These are phyloP conservation scores for Phialophora expanda DNA, from an alignment of 2,329 filamentous ascomycete genomes.

Conservation along the genomic window DNA sequence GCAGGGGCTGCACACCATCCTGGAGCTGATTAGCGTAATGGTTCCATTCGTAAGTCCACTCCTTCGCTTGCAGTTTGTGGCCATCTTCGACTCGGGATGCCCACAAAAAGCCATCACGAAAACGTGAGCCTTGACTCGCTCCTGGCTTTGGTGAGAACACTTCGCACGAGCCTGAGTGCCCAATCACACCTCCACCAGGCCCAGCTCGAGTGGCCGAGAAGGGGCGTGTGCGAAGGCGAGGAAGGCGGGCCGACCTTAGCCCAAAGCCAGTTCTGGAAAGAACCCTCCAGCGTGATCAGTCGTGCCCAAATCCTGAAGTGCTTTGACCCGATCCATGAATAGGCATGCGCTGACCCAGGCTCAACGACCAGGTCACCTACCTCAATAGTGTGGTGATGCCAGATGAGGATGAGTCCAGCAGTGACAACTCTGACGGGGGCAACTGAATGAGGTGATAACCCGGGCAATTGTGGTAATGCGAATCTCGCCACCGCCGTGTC, in stretches of 20 bases:
- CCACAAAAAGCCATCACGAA: slow-evolving; percentile 3
- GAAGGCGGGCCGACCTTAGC: slow-evolving; percentile 18
- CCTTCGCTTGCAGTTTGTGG: slow-evolving; percentile 36
- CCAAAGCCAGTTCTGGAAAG: slow-evolving; percentile 16
- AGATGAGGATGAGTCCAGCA: slow-evolving; percentile 54
- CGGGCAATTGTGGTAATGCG: slow-evolving; percentile 5
- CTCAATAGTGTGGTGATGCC: slow-evolving; percentile 76
- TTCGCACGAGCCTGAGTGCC: slow-evolving; percentile 2
- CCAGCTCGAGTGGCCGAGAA: not conserved
- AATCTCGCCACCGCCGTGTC: slow-evolving; percentile 7
- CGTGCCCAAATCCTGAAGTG: slow-evolving; percentile 5
- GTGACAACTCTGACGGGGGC: slow-evolving; percentile 28
- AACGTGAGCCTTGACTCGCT: slow-evolving; percentile 17
- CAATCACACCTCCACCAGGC: slow-evolving; percentile 10
- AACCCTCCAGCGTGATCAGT: slow-evolving; percentile 2
- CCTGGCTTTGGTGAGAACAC: slow-evolving; percentile 12
- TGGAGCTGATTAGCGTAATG: slow-evolving; percentile 69
- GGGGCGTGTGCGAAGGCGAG: not conserved
- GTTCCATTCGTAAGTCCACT: slow-evolving; percentile 74
- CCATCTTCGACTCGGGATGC: slow-evolving; percentile 20
- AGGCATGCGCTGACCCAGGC: slow-evolving; percentile 3
- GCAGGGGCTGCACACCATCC: slow-evolving; percentile 68
- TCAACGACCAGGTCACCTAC: slow-evolving; percentile 64
- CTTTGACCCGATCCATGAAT: slow-evolving; percentile 1
- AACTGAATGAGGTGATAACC: slow-evolving; percentile 25